These are phyloP conservation scores for Dryas alaskensis DNA, from an alignment of 306 rosid species.

Conservation along the genomic window DNA sequence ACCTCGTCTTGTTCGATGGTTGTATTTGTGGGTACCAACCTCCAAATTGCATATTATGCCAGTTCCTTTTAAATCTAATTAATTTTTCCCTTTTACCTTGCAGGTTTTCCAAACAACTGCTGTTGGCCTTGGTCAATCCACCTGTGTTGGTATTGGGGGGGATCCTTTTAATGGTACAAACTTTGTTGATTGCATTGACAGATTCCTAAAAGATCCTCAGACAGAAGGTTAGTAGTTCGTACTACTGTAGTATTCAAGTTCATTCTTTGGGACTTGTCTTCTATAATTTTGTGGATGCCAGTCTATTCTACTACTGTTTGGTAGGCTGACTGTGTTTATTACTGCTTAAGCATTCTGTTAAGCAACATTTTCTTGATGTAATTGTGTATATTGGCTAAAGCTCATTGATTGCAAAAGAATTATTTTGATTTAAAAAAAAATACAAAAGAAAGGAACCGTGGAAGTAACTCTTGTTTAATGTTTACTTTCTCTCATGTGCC, in stretches of 20 bases:
- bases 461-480: neutral
- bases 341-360: neutral
- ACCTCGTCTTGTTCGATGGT: constrained; percentile 5
- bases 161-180: constrained; percentile 99
- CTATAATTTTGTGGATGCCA: neutral
- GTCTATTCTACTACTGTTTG: neutral
- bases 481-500: neutral
- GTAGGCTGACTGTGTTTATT: neutral
- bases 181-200: constrained; percentile 89
- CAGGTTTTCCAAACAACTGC: constrained; percentile 98
- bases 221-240: constrained; percentile 69
- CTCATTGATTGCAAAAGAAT: neutral
- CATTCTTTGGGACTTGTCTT: neutral
- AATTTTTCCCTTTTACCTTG: constrained; percentile 19
- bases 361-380: neutral
- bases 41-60: constrained; percentile 1
- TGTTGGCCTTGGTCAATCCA: constrained; percentile 99
- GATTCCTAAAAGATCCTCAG: constrained; percentile 83
- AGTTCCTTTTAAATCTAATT: neutral
- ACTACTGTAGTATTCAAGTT: neutral
- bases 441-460: neutral
- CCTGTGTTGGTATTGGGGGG: constrained; percentile 98
- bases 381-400: neutral
- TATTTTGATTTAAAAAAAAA: too few relatives aligned
- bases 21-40: constrained; percentile 2